phyloP scores from a whole-genome alignment of 2,329 filamentous ascomycete species.

The Pseudofabraea citricarpa region DNA sequence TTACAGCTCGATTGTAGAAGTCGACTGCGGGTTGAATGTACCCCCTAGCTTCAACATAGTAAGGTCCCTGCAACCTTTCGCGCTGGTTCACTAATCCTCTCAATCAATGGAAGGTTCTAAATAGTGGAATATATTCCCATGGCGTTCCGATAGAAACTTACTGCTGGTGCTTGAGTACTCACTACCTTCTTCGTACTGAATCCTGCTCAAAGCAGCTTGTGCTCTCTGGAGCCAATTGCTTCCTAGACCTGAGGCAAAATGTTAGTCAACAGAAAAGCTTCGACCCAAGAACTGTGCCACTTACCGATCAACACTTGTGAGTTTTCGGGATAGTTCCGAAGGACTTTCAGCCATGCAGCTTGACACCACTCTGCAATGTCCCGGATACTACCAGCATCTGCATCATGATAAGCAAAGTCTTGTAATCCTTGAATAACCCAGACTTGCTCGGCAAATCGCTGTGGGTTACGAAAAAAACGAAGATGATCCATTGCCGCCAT shows the following conservation, averaged over 20 bases:
- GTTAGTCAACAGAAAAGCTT: constrained; percentile 3
- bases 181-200: constrained; percentile 38
- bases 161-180: constrained; percentile 22
- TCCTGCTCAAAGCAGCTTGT: constrained; percentile 42
- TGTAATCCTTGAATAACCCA: constrained; percentile 41
- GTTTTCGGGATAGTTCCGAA: constrained; percentile 38
- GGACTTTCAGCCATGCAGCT: constrained; percentile 38
- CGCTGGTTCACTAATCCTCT: no score
- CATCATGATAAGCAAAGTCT: constrained; percentile 42
- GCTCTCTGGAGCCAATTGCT: constrained; percentile 45
- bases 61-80: no score
- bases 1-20: constrained; percentile 42
- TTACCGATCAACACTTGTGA: constrained; percentile 37
- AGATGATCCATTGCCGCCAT: constrained; percentile 33
- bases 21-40: constrained; percentile 45
- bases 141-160: no score
- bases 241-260: constrained; percentile 36
- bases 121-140: no score
- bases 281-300: constrained; percentile 5
- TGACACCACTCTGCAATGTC: constrained; percentile 47
- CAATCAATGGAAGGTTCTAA: no score
- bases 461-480: constrained; percentile 31
- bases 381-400: constrained; percentile 37
- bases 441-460: constrained; percentile 32
- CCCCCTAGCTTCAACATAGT: constrained; percentile 48